These are phyloP conservation scores for Populus deltoides DNA, from an alignment of 345 rosid genomes.

Conservation along the genomic window DNA sequence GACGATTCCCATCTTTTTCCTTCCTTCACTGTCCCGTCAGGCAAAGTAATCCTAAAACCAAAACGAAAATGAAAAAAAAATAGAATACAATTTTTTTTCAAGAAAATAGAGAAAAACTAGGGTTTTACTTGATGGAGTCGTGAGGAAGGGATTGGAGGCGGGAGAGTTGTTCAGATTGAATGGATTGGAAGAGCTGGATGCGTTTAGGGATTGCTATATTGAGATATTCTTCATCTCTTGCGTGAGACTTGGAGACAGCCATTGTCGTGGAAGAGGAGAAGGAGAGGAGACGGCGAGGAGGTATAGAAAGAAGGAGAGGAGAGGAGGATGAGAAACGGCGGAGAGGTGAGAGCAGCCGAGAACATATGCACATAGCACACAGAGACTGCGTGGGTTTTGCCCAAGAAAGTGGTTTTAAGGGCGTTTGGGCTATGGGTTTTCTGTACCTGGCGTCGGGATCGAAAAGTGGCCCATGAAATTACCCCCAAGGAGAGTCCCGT, in stretches of 20 bases:
- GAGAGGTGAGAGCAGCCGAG: constrained; percentile 7
- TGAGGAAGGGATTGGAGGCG: constrained; percentile 55
- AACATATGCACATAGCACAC: constrained; percentile 1
- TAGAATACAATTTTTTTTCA: background rate
- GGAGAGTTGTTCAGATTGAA: constrained; percentile 57
- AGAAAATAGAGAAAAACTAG: background rate
- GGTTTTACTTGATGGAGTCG: constrained; percentile 66
- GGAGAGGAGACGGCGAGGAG: constrained; percentile 19
- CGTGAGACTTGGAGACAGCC: constrained; percentile 25
- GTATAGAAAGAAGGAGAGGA: constrained; percentile 16
- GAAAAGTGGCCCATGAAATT: background rate
- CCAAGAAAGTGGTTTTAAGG: background rate
- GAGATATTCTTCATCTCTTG: constrained; percentile 66
- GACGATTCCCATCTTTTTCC: constrained; percentile 81
- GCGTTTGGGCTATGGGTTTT: background rate
- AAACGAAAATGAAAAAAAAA: background rate
- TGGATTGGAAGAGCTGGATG: constrained; percentile 58
- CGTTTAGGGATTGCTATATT: constrained; percentile 58
- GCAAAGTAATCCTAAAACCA: constrained; percentile 54
- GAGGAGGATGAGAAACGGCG: constrained; percentile 5
- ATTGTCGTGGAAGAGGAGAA: constrained; percentile 18
- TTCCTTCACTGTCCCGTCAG: constrained; percentile 73
- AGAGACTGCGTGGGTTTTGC: background rate
- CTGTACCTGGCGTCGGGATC: background rate
- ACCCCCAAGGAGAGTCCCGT: background rate